These are phyloP conservation scores for Magnusiomyces sp. DNA, from an alignment of 1,139 yeast genomes.

Conservation along the genomic window DNA sequence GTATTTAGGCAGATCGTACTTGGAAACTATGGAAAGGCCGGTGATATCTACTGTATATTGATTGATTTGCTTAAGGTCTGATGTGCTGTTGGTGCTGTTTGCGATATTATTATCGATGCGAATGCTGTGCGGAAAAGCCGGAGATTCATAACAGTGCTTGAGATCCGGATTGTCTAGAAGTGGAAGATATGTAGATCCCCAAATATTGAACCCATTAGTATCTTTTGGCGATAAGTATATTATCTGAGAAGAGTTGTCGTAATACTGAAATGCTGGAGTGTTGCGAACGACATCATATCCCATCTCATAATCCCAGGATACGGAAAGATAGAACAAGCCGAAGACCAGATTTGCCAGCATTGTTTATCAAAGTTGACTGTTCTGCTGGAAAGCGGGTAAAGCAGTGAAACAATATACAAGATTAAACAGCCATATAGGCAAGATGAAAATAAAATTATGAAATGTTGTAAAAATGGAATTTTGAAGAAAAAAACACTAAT, in stretches of 20 bases:
- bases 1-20: conserved; percentile 10
- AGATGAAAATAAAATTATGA: too few relatives aligned
- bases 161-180: conserved; percentile 1
- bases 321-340: conserved; percentile 13
- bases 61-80: background rate
- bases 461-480: background rate
- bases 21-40: background rate
- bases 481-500: background rate
- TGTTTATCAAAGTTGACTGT: background rate
- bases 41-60: background rate
- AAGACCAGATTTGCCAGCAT: conserved; percentile 8
- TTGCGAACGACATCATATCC: conserved; percentile 11
- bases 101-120: too few relatives aligned
- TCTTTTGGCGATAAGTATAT: conserved; percentile 8
- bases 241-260: conserved; percentile 6
- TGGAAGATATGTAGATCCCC: conserved; percentile 15
- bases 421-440: too few relatives aligned
- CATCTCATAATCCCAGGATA: conserved; percentile 8
- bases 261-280: conserved; percentile 6
- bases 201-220: conserved; percentile 7
- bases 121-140: conserved; percentile 4
- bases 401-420: background rate
- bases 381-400: too few relatives aligned
- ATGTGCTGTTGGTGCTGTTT: too few relatives aligned
- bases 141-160: conserved; percentile 7